Evolutionary conservation across 345 rosid species (phyloP).

Genomic region (Euclidium syriacum): DNA sequence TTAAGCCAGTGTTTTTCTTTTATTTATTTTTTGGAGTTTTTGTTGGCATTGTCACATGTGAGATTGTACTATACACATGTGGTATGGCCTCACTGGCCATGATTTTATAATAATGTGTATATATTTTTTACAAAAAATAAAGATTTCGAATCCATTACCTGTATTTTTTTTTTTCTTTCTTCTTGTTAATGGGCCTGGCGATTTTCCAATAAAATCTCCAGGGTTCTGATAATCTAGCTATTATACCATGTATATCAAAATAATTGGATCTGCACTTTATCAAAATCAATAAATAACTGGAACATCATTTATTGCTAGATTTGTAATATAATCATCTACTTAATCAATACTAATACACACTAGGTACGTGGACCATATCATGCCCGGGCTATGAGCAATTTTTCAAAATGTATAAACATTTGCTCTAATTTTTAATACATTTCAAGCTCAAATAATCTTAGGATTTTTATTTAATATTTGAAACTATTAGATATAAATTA

Average conservation of each 20-base stretch:
- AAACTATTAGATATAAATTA: no score
- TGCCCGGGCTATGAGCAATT: no score
- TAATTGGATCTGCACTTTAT: slow-evolving; percentile 26
- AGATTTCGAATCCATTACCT: neutral
- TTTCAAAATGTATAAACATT: no score
- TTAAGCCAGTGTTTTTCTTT: slow-evolving; percentile 19
- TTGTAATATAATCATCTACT: slow-evolving; percentile 11
- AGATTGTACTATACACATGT: slow-evolving; percentile 31
- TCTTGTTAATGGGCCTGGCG: slow-evolving; percentile 7
- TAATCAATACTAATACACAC: no score
- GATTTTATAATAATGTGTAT: slow-evolving; percentile 19
- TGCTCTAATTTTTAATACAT: no score
- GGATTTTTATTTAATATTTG: no score
- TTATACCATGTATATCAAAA: neutral
- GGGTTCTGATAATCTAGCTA: slow-evolving; percentile 15
- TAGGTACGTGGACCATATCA: no score
- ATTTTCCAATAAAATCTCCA: slow-evolving; percentile 21
- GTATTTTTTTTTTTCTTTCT: neutral
- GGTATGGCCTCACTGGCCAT: slow-evolving; percentile 35
- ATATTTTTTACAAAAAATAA: neutral
- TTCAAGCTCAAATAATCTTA: no score
- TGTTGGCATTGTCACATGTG: slow-evolving; percentile 28
- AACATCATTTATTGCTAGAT: slow-evolving; percentile 23
- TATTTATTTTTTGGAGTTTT: slow-evolving; percentile 1
- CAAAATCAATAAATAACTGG: slow-evolving; percentile 13